Conservation (phyloP, 192 early-diverging fungal genomes). For the Coemansia brasiliensis region DNA sequence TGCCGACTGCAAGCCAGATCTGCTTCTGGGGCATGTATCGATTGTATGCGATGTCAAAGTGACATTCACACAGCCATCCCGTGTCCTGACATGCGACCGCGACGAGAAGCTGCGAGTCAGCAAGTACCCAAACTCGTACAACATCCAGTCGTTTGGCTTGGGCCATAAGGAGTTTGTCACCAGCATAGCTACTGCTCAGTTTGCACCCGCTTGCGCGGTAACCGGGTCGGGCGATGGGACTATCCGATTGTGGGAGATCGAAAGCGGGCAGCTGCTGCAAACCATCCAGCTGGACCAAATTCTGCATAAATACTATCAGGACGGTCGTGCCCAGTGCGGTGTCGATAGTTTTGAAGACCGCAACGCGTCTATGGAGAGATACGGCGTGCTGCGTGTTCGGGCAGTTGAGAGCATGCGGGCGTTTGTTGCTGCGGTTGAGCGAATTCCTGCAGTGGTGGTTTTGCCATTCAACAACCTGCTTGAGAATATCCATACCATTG, state of each 20-base stretch:
- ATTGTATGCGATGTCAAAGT: conserved; percentile 86
- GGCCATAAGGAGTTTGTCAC: conserved; percentile 88
- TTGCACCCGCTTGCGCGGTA: conserved; percentile 59
- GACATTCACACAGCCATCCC: conserved; percentile 56
- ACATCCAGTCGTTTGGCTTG: conserved; percentile 85
- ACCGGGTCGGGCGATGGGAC: conserved; percentile 86
- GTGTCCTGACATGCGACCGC: conserved; percentile 88
- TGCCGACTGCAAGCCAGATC: conserved; percentile 5
- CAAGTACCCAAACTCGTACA: conserved; percentile 83
- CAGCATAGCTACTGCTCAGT: conserved; percentile 60
- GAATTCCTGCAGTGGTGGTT: conserved; percentile 35
- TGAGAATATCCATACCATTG: conserved; percentile 16
- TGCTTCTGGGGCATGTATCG: conserved; percentile 90
- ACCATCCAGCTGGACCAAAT: conserved; percentile 59
- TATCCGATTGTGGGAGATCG: conserved; percentile 74
- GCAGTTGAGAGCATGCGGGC: conserved; percentile 10
- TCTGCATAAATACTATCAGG: conserved; percentile 28
- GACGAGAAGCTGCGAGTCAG: conserved; percentile 98
- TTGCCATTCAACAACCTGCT: conserved; percentile 22
- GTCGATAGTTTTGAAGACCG: conserved; percentile 33
- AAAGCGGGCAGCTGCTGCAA: conserved; percentile 65
- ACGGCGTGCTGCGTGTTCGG: conserved; percentile 46
- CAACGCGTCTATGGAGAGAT: conserved; percentile 29
- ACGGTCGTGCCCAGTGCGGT: conserved; percentile 19
- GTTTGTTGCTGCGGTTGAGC: conserved; percentile 40